Percentiles rank a stretch among this genome's conserved stretches.
These are phyloP conservation scores for Russula griseocarnosa DNA, from an alignment of 768 basidiomycete genomes.

Conservation along the genomic window DNA sequence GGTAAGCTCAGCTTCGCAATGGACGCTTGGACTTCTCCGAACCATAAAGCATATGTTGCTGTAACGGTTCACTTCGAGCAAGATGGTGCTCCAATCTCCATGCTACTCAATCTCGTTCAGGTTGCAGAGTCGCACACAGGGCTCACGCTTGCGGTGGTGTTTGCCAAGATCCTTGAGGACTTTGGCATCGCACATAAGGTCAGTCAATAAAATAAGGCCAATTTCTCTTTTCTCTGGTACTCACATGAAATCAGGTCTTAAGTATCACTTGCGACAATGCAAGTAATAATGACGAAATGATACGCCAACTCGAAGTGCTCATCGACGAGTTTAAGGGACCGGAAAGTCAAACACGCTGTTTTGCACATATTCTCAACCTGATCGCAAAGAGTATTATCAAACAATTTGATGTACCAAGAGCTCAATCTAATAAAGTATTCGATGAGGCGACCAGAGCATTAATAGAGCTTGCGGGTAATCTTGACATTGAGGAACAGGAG, in stretches of 20 bases:
- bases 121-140: background rate
- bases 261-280: slow-evolving; percentile 36
- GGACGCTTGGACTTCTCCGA: background rate
- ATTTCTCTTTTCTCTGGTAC: too few relatives aligned
- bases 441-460: background rate
- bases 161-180: background rate
- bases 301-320: slow-evolving; percentile 29
- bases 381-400: slow-evolving; percentile 35
- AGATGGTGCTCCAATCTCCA: background rate
- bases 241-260: background rate
- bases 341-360: slow-evolving; percentile 35
- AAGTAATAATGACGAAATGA: slow-evolving; percentile 39
- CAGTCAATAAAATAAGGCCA: background rate
- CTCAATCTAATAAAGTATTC: background rate
- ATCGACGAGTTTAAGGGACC: slow-evolving; percentile 31
- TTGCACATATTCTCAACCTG: slow-evolving; percentile 39
- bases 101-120: background rate
- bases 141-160: background rate
- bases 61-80: background rate
- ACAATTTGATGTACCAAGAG: slow-evolving; percentile 36
- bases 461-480: too few relatives aligned
- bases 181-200: slow-evolving; percentile 33
- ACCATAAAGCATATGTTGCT: background rate
- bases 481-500: background rate
- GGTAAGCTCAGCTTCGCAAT: background rate